Conservation (phyloP, 2,329 filamentous ascomycete species). For the Graphilbum fragrans region DNA sequence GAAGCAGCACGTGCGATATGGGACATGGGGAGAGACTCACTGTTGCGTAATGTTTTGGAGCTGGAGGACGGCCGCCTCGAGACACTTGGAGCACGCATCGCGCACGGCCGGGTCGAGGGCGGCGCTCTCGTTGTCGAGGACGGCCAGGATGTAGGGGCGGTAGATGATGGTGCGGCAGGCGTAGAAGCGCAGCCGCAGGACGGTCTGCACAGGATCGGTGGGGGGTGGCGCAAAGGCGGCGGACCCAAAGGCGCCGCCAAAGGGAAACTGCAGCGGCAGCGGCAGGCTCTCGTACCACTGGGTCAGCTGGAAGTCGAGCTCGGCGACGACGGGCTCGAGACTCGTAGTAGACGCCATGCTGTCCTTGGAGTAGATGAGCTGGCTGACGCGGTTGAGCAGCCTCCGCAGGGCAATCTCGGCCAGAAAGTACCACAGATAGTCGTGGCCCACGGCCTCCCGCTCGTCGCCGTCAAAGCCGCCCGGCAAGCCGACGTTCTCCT, state of each 20-base stretch:
- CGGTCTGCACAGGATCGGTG: conserved; percentile 61
- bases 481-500: conserved; percentile 67
- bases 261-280: conserved; percentile 63
- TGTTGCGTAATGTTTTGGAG: conserved; percentile 68
- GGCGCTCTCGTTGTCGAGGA: conserved; percentile 64
- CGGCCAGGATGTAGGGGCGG: conserved; percentile 69
- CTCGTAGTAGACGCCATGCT: conserved; percentile 59
- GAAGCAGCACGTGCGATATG: conserved; percentile 3
- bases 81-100: conserved; percentile 68
- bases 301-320: conserved; percentile 70
- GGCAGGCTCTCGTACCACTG: conserved; percentile 80
- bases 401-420: conserved; percentile 70
- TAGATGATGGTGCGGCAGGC: conserved; percentile 81
- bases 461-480: conserved; percentile 48
- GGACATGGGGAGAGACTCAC: conserved; percentile 33
- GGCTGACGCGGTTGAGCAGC: conserved; percentile 66
- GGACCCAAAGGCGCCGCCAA: conserved; percentile 47
- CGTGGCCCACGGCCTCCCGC: conserved; percentile 40
- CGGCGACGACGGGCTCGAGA: conserved; percentile 64
- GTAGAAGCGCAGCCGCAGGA: conserved; percentile 68
- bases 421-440: conserved; percentile 78
- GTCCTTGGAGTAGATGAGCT: conserved; percentile 67
- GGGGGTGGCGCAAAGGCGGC: not conserved
- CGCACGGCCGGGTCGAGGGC: conserved; percentile 60
- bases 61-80: conserved; percentile 70